Conservation (phyloP, 352 stramenopile genomes). For the Pythium phragmitis region DNA sequence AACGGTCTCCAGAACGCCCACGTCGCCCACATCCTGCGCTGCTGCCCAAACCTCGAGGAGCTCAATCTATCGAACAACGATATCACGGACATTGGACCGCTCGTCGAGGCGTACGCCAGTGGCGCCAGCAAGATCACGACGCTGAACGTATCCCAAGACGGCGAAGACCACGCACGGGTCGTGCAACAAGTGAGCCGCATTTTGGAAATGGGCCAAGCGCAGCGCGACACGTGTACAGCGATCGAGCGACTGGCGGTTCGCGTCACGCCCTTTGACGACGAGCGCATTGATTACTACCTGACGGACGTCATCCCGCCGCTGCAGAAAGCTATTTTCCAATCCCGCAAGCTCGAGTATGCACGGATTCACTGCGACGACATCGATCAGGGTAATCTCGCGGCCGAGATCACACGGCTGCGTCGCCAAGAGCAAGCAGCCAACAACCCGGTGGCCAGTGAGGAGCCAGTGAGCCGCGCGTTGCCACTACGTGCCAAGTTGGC, state of each 20-base stretch:
- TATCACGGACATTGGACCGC: conserved; percentile 18
- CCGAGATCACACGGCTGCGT: conserved; percentile 13
- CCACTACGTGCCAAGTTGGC: conserved; percentile 11
- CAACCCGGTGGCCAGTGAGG: neutral
- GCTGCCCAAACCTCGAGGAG: conserved; percentile 18
- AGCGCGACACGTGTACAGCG: neutral
- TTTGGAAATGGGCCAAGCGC: conserved; percentile 1
- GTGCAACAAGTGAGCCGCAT: conserved; percentile 7
- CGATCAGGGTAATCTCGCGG: conserved; percentile 13
- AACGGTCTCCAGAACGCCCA: conserved; percentile 12
- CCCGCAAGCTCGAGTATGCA: conserved; percentile 14
- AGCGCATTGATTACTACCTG: conserved; percentile 18
- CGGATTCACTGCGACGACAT: conserved; percentile 17
- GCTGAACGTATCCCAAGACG: conserved; percentile 14
- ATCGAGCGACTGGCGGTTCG: conserved; percentile 17
- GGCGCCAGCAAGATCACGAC: conserved; percentile 14
- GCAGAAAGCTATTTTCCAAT: conserved; percentile 10
- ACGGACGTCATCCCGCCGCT: conserved; percentile 12
- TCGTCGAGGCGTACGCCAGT: conserved; percentile 14
- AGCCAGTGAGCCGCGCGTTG: conserved; percentile 2
- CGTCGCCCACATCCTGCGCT: conserved; percentile 7
- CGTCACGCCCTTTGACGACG: conserved; percentile 16
- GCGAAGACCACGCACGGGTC: conserved; percentile 3
- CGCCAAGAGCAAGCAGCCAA: conserved; percentile 4
- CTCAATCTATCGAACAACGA: conserved; percentile 16